These are phyloP conservation scores for Orbilia ellipsospora DNA, from an alignment of 2,329 filamentous ascomycete species.

Conservation along the genomic window DNA sequence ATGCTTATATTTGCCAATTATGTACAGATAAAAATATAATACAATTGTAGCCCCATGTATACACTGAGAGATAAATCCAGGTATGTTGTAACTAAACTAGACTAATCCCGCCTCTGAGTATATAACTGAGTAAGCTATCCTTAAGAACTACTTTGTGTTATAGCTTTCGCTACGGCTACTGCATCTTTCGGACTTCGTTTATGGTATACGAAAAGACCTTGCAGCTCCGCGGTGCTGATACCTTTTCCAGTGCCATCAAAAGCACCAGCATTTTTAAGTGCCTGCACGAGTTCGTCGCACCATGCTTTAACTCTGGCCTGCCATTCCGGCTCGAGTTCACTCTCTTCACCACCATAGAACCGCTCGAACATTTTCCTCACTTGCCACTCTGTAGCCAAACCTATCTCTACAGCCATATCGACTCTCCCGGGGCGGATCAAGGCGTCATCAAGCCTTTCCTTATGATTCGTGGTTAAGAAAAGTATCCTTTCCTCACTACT, in stretches of 20 bases:
- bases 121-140: not conserved
- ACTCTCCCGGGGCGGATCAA: conserved; percentile 90
- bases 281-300: conserved; percentile 72
- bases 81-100: no score
- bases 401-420: conserved; percentile 90
- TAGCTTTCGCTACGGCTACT: conserved; percentile 71
- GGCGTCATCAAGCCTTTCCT: conserved; percentile 88
- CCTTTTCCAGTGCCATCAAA: conserved; percentile 67
- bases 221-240: conserved; percentile 84
- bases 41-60: no score
- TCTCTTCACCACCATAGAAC: conserved; percentile 75
- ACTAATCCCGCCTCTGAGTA: no score
- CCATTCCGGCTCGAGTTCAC: conserved; percentile 67
- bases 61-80: no score
- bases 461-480: conserved; percentile 93
- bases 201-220: conserved; percentile 94
- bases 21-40: no score
- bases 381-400: conserved; percentile 86
- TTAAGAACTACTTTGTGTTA: conserved; percentile 14
- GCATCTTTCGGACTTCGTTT: conserved; percentile 90
- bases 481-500: conserved; percentile 93
- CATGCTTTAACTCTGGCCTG: conserved; percentile 70
- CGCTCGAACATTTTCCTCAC: conserved; percentile 90
- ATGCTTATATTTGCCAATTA: no score
- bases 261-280: conserved; percentile 76